These are phyloP conservation scores for Microbotryomycetes sp. DNA, from an alignment of 1,284 basidiomycete species.

Conservation along the genomic window DNA sequence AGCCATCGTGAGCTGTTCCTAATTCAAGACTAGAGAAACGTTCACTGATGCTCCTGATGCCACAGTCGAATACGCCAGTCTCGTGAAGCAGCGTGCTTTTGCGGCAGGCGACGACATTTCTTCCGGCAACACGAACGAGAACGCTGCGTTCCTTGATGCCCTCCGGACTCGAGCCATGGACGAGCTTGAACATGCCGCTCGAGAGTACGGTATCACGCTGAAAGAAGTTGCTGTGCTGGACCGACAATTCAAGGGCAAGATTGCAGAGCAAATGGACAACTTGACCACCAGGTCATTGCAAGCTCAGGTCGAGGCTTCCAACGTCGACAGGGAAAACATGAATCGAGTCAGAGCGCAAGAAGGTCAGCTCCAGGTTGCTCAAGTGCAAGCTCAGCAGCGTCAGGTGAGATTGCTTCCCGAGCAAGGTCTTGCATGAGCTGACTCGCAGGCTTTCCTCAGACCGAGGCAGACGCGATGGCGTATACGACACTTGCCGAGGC, in stretches of 20 bases:
- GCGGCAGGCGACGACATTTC: slow-evolving; percentile 60
- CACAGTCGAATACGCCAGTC: slow-evolving; percentile 49
- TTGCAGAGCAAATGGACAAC: slow-evolving; percentile 71
- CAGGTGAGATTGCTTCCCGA: slow-evolving; percentile 46
- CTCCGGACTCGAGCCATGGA: slow-evolving; percentile 71
- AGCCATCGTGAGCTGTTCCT: slow-evolving; percentile 49
- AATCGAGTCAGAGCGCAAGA: slow-evolving; percentile 75
- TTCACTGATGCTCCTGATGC: slow-evolving; percentile 30
- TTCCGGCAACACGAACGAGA: slow-evolving; percentile 54
- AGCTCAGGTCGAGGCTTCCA: slow-evolving; percentile 73
- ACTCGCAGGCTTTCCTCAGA: slow-evolving; percentile 43
- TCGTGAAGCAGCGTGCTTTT: slow-evolving; percentile 69
- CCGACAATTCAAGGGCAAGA: slow-evolving; percentile 69
- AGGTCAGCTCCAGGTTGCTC: slow-evolving; percentile 62
- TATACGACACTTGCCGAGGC: slow-evolving; percentile 63
- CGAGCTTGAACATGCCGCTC: slow-evolving; percentile 63
- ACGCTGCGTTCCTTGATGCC: slow-evolving; percentile 67
- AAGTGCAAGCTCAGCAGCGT: slow-evolving; percentile 59
- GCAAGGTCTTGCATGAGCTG: not conserved
- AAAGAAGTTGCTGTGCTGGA: slow-evolving; percentile 75
- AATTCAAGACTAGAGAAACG: slow-evolving; percentile 19
- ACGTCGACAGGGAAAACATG: slow-evolving; percentile 72
- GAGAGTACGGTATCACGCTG: slow-evolving; percentile 67
- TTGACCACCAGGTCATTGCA: slow-evolving; percentile 68
- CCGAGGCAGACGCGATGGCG: slow-evolving; percentile 63